Conservation (phyloP, 73 alveolate genomes). For the Paramecium pentaurelia region DNA sequence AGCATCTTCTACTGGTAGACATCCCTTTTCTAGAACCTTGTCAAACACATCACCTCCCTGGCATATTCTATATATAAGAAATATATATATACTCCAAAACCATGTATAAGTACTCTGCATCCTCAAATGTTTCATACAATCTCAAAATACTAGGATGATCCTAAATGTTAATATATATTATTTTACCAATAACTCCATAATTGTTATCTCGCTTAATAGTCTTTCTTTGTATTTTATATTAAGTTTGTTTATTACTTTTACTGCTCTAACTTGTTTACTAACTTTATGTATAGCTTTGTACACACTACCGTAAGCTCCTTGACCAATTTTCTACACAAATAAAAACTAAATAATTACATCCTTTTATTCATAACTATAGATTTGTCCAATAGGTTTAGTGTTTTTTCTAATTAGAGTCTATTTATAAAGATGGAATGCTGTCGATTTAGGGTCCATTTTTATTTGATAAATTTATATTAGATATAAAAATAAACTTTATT, state of each 20-base stretch:
- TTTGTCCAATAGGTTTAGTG: not conserved
- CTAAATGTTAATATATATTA: not conserved
- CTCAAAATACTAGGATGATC: constrained; percentile 39
- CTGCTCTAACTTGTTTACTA: constrained; percentile 5
- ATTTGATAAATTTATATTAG: not conserved
- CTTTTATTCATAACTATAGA: not conserved
- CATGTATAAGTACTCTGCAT: constrained; percentile 1
- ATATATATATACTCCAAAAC: not conserved
- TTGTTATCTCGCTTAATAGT: not conserved
- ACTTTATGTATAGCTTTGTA: constrained; percentile 13
- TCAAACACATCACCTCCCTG: constrained; percentile 39
- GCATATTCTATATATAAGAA: not conserved
- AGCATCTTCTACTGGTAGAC: not conserved
- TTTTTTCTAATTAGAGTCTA: not conserved
- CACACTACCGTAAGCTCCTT: not conserved
- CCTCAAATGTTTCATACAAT: constrained; percentile 33
- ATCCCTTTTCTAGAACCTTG: constrained; percentile 24
- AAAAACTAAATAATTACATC: not conserved
- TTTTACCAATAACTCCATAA: constrained; percentile 4
- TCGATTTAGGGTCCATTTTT: not conserved
- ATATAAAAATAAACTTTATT: not conserved
- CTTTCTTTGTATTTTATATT: constrained; percentile 15
- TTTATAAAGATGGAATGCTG: not conserved
- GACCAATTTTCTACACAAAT: constrained; percentile 1
- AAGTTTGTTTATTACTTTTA: not conserved